These are phyloP conservation scores for Aspergillus homomorphus DNA, from an alignment of 495 filamentous ascomycete species.

Conservation along the genomic window DNA sequence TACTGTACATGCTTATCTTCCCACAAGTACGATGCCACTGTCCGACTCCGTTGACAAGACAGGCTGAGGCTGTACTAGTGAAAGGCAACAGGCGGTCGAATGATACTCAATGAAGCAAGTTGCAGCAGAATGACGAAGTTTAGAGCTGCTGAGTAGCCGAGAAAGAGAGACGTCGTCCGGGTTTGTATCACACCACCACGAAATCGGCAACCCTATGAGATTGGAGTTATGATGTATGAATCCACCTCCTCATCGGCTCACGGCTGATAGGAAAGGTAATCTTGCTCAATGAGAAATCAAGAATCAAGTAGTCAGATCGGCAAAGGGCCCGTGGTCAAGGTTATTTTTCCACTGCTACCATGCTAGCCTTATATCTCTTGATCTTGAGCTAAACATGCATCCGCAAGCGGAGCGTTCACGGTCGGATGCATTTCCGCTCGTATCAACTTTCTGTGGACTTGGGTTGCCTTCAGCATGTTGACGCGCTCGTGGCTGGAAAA, in stretches of 20 bases:
- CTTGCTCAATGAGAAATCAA: neutral
- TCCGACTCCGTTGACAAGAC: neutral
- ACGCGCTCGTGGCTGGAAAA: slow-evolving; percentile 16
- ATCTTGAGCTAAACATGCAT: neutral
- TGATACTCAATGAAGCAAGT: neutral
- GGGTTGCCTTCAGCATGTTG: slow-evolving; percentile 6
- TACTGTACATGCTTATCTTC: neutral
- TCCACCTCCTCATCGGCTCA: neutral
- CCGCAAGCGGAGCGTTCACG: neutral
- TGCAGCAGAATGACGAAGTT: neutral
- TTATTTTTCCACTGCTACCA: neutral
- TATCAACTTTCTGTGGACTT: neutral
- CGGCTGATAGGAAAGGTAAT: neutral
- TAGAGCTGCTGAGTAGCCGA: neutral
- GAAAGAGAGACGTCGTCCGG: neutral
- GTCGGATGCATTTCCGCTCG: slow-evolving; percentile 4
- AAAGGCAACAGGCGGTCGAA: neutral
- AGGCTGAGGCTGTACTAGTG: neutral
- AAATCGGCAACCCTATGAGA: neutral
- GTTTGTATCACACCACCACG: neutral
- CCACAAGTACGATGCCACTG: neutral
- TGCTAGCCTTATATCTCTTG: neutral
- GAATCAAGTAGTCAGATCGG: neutral
- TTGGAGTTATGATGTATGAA: neutral
- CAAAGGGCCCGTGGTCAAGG: neutral